Base-by-base conservation (phyloP, 331 rosid species). In the Phaseolus coccineus region DNA sequence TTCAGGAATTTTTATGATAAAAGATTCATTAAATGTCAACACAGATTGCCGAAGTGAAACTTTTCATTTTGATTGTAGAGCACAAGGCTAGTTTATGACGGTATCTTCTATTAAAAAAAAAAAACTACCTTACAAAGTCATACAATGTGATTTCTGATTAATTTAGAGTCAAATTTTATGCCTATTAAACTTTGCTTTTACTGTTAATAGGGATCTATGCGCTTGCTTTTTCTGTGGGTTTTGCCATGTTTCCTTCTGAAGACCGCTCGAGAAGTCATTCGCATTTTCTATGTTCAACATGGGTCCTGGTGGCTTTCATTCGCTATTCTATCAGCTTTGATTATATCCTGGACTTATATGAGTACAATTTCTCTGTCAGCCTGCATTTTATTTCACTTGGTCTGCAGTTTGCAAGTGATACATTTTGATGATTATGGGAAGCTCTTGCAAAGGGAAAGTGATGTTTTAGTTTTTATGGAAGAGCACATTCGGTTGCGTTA, bases 331-430 rank as follows among this genome's bases (percentile, higher is more conserved):
- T 52, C 84, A 6, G 90, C 88, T 39, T 69, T 85, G 80, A 82
- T 89, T 56, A 40, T 85, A 27, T 89, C 97, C 3, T 93, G 97
- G 97, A 86, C 91, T 62, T 93, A 91, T 47, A 89, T 86, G 84
- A 89, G 94, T 84, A 77, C 89, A 28, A 84, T 89, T 77, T 85
- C 96, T 77, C 79, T 93, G 81, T 81, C 90, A 6, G 97, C 97
- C 81, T 88, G 92, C 86, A 82, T 88, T 80, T 69, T 91, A 90
- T 93, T 93, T 93, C 97, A 91, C 82, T 64, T 93, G 87, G 90
- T 93, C 57, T 93, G 97, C 82, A 87, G 90, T 84, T 86, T 91
- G 86, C 97, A 91, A 93, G 97, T 84, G 5, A 88, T 91, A 65
- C 97, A 91, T 82, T 93, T 91, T 15, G 90, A 86, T 63, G 94